A percentile compares a stretch with the other conserved stretches of the same genome.
Evolutionary conservation across 345 rosid genomes (phyloP).

Genomic region (Populus pruinosa): DNA sequence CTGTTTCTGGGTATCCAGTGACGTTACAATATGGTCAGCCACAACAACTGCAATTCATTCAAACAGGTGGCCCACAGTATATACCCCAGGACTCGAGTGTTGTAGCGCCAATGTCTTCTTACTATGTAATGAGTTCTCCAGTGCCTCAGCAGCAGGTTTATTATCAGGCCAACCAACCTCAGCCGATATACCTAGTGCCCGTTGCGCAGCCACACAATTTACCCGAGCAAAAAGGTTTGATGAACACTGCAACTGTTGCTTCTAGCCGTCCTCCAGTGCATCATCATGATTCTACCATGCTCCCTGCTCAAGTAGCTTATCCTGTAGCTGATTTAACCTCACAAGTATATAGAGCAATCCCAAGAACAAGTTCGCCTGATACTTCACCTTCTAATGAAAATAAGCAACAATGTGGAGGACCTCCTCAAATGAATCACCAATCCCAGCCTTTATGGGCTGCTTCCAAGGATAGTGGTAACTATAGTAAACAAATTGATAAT

Average conservation of each 20-base stretch:
- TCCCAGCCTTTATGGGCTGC: slow-evolving; percentile 34
- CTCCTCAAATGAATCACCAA: slow-evolving; percentile 35
- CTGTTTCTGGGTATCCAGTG: slow-evolving; percentile 41
- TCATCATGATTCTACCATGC: slow-evolving; percentile 24
- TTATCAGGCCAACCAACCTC: slow-evolving; percentile 47
- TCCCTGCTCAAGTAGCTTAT: slow-evolving; percentile 27
- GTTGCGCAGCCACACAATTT: slow-evolving; percentile 34
- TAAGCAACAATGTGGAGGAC: slow-evolving; percentile 23
- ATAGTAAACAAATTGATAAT: slow-evolving; percentile 40
- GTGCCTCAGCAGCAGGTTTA: slow-evolving; percentile 34
- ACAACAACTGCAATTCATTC: slow-evolving; percentile 40
- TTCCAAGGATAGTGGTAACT: slow-evolving; percentile 32
- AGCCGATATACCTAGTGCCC: slow-evolving; percentile 45
- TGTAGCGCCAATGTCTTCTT: slow-evolving; percentile 33
- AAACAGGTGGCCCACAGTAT: slow-evolving; percentile 33
- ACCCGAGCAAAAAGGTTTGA: slow-evolving; percentile 29
- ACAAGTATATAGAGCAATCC: slow-evolving; percentile 28
- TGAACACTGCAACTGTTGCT: slow-evolving; percentile 15
- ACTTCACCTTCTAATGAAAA: slow-evolving; percentile 19
- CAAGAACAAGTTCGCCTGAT: slow-evolving; percentile 18
- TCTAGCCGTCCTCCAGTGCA: slow-evolving; percentile 30
- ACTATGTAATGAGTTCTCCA: slow-evolving; percentile 37
- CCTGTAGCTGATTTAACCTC: slow-evolving; percentile 39
- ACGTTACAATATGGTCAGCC: slow-evolving; percentile 37
- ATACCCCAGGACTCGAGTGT: slow-evolving; percentile 31